Percentiles rank a stretch among this genome's conserved stretches.
Evolutionary conservation across 805 yeast genomes (phyloP).

Genomic region (Kodamaea hsintzibuensis): DNA sequence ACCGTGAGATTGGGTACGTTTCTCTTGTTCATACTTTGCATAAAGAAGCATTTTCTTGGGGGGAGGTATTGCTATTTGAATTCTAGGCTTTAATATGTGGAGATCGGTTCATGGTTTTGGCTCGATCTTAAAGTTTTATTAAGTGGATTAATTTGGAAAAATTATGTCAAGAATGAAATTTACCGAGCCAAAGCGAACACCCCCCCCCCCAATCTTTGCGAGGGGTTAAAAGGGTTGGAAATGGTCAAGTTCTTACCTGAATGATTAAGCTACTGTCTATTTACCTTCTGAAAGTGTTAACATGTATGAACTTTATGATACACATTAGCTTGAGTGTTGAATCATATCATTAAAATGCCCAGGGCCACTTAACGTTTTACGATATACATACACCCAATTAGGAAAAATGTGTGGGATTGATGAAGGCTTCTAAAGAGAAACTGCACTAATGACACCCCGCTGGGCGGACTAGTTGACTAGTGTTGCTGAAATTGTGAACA

Average conservation of each 20-base stretch:
- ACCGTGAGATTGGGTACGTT: too few relatives aligned
- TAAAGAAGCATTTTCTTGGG: too few relatives aligned
- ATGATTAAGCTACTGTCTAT: too few relatives aligned
- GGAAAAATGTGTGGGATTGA: background rate
- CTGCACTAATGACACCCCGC: background rate
- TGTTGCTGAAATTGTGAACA: background rate
- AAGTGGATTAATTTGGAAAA: background rate
- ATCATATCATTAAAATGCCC: too few relatives aligned
- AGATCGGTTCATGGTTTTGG: background rate
- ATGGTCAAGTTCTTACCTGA: too few relatives aligned
- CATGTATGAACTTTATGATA: too few relatives aligned
- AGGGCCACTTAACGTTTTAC: too few relatives aligned
- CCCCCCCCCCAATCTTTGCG: background rate
- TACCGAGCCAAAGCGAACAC: background rate
- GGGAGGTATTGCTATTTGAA: background rate
- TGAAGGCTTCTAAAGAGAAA: background rate
- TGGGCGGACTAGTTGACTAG: too few relatives aligned
- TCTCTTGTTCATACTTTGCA: too few relatives aligned
- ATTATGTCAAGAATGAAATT: background rate
- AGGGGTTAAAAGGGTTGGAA: background rate
- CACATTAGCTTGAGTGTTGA: too few relatives aligned
- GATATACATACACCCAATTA: too few relatives aligned
- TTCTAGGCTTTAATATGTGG: background rate
- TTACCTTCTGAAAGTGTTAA: too few relatives aligned
- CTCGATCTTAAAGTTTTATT: background rate